Evolutionary conservation across 306 rosid genomes (phyloP), one percentile per base, ranked within the genome.

Genomic region (Gynostemma pentaphyllum): DNA sequence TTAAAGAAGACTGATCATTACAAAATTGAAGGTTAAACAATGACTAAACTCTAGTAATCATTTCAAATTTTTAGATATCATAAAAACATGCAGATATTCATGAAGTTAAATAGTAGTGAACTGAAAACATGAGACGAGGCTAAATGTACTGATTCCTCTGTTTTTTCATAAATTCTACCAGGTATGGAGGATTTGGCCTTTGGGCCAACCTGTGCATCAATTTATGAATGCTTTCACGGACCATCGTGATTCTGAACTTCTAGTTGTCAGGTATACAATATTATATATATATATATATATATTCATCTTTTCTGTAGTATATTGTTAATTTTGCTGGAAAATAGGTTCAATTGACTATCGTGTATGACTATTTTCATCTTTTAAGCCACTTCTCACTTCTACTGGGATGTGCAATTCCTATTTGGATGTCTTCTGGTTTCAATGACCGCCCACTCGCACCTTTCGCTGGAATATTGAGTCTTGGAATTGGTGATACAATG

Each of bases 201-300:
- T 86, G 67, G 99, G 99, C 45, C 83, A 82, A 64, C 81, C 60
- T 32, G 66, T 92, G 47, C 84, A 82, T 79, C 84, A 88, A 57
- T 92, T 92, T 81, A 92, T 92, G 99, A 92, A 78, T 78, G 95
- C 99, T 53, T 92, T 92, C 81, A 92, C 96, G 0, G 87, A 90
- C 62, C 96, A 90, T 67, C 96, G 97, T 57, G 97, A 90, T 71
- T 90, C 97, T 73, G 96, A 90, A 73, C 70, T 83, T 78, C 94
- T 90, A 15, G 85, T 90, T 78, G 95, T 90, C 65, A 90, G 97
- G 96, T 87, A 77, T 36, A 46, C 40, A 52, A 34, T 69, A 29
- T 36, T 71, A 18, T 45, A 5, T n/a, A n/a, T n/a, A n/a, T n/a
- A n/a, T n/a, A n/a, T n/a, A n/a, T n/a, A n/a, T n/a, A n/a, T n/a